Evolutionary conservation across 306 rosid genomes (phyloP), one percentile per base, ranked within the genome.

Genomic region (Pterocarpus santalinus): DNA sequence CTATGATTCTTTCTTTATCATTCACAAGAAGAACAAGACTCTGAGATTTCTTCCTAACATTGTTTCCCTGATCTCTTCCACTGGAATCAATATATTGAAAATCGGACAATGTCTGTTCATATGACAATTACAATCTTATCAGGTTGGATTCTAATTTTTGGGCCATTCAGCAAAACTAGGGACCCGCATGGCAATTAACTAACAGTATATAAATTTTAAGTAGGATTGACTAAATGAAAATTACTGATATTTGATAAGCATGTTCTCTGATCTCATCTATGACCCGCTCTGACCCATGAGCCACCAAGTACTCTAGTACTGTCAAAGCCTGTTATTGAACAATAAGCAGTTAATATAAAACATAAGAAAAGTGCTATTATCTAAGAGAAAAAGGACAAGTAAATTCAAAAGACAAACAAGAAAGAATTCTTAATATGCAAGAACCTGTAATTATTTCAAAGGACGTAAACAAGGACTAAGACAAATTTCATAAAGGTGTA

Each of bases 241-340:
- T 86, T 96, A 96, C 99, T 22, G 97, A 94, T 87, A 96, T 92
- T 89, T 96, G 99, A 91, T 96, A 92, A 6, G 91, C 90, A 86
- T 96, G 98, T 86, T 96, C 99, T 84, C 88, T 91, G 85, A 94
- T 92, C 80, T 96, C 99, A 39, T 96, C 99, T 78, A 96, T 90
- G 84, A 93, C 94, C 60, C 97, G 93, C 82, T 96, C 99, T 15
- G 98, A 93, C 38, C 99, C 99, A 81, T 96, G 86, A 72, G 91
- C 99, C 67, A 96, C 99, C 88, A 96, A 82, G 86, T 93, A 96
- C 71, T 96, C 99, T 86, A 96, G 85, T 60, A 96, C 92, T 15
- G 93, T 90, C 92, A 96, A 92, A 75, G 90, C 97, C 99, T 96
- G 90, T 53, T 14, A 79, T 53, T 53, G 71, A 80, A 77, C 74